phyloP scores from a whole-genome alignment of 257 asterid genomes.

The Thymus mandschuricus region DNA sequence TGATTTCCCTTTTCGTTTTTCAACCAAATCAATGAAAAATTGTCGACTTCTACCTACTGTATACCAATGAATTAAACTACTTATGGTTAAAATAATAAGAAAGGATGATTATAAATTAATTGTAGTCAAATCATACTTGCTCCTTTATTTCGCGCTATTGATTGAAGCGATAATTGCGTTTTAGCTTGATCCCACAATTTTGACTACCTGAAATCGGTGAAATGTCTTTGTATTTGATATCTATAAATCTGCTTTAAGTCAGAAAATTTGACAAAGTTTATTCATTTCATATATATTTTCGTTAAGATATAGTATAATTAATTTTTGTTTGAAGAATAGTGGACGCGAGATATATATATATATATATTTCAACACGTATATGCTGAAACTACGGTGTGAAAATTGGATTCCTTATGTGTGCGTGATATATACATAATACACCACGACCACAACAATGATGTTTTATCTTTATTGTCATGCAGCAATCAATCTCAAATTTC shows the following conservation, averaged over 20 bases:
- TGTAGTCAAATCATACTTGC: constrained; percentile 27
- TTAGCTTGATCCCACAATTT: neutral
- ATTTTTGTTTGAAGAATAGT: neutral
- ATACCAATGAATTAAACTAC: neutral
- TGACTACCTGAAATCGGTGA: constrained; percentile 29
- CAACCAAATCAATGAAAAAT: constrained; percentile 6
- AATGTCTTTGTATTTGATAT: neutral
- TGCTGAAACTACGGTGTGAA: neutral
- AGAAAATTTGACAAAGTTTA: neutral
- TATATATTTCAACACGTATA: neutral
- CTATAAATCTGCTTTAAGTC: neutral
- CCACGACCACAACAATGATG: too few species aligned
- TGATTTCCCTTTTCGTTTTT: neutral
- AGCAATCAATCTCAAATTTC: too few species aligned
- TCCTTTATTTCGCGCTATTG: constrained; percentile 3
- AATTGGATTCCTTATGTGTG: neutral
- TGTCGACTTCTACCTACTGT: constrained; percentile 16
- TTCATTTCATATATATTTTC: neutral
- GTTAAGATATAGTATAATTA: neutral
- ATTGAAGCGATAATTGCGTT: constrained; percentile 4
- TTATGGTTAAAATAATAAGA: constrained; percentile 10
- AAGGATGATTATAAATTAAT: constrained; percentile 27
- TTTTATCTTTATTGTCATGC: too few species aligned
- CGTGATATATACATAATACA: too few species aligned
- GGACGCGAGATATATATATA: neutral